Percentiles rank a stretch among this genome's conserved stretches.
These are phyloP conservation scores for Septoria petroselini DNA, from an alignment of 2,329 filamentous ascomycete genomes.

Conservation along the genomic window DNA sequence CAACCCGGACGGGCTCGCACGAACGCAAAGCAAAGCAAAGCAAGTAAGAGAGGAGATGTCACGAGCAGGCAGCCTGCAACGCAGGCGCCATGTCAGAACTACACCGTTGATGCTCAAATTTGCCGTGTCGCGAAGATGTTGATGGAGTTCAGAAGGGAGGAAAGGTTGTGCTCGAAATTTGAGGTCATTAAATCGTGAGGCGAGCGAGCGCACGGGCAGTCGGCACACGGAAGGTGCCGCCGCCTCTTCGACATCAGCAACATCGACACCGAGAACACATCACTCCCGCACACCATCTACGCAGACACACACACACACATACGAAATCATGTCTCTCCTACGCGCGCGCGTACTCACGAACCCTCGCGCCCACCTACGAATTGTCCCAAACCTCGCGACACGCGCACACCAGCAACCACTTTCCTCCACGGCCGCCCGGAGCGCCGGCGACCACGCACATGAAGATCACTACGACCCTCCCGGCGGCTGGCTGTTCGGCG, in stretches of 20 bases:
- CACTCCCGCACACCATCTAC: not conserved
- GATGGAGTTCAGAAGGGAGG: conserved; percentile 5
- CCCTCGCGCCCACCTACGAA: conserved; percentile 35
- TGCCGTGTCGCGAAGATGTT: conserved; percentile 11
- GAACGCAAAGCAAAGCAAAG: conserved; percentile 8
- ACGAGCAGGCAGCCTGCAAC: conserved; percentile 16
- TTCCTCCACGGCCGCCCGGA: conserved; percentile 35
- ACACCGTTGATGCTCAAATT: conserved; percentile 16
- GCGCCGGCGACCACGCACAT: conserved; percentile 60
- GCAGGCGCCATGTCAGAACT: conserved; percentile 20
- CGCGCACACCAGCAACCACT: conserved; percentile 33
- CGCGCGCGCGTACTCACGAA: conserved; percentile 34
- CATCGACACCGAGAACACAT: conserved; percentile 6
- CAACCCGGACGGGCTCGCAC: conserved; percentile 17
- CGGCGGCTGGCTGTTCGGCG: conserved; percentile 85
- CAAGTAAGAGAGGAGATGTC: conserved; percentile 13
- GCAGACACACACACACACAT: conserved; percentile 5
- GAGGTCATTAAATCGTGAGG: not conserved
- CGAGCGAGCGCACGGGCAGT: not conserved
- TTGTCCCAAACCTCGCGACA: conserved; percentile 33
- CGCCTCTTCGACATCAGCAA: not conserved
- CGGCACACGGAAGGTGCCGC: conserved; percentile 1
- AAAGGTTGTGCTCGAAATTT: not conserved
- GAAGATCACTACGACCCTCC: conserved; percentile 85
- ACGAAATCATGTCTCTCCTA: conserved; percentile 33